Evolutionary conservation across 2,329 filamentous ascomycete species (phyloP), one percentile per base, ranked within the genome.

Genomic region (Rutstroemia sp.): DNA sequence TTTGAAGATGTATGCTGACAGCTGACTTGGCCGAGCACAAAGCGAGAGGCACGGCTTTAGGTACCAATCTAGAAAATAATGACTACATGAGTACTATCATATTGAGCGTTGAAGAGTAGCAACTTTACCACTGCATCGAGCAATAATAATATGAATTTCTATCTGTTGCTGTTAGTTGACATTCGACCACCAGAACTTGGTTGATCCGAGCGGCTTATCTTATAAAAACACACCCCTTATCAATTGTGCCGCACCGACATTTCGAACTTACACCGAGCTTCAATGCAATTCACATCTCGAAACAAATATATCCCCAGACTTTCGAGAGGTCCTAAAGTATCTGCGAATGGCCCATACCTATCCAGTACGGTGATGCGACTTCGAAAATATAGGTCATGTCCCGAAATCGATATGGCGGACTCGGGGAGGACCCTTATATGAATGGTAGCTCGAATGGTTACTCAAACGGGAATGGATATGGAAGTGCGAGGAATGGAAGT

Each of bases 331-430:
- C 6, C 19, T 27, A 40, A 17, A 21, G 38, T 21, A 48, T 48
- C 34, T 57, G 54, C 60, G 60, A 49, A 65, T 64, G 63, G 61
- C 59, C 62, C 48, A 49, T 49, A 61, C 27, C 48, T n/a, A 44
- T 34, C 49, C 56, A 57, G 17, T 48, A 49, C 56, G 54, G 44
- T 49, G 27, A 65, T 55, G 62, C 61, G 58, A 64, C 38, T 55
- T 57, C 52, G 50, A 61, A 60, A 44, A 52, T 44, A 61, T 56
- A 60, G 48, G 58, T 50, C 19, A 70, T 70, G 68, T 59, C 68
- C 55, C 63, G 67, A 39, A 68, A 66, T 61, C 58, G 67, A 27
- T 69, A 68, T 58, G 65, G 65, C 36, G 64, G 64, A 27, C 61
- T 65, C 19, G 63, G 63, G 48, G 63, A 65, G 9, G 67, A 68